A percentile compares a stretch with the other conserved stretches of the same genome.
phyloP scores from a whole-genome alignment of 805 yeast species.

The Sugiyamaella americana region DNA sequence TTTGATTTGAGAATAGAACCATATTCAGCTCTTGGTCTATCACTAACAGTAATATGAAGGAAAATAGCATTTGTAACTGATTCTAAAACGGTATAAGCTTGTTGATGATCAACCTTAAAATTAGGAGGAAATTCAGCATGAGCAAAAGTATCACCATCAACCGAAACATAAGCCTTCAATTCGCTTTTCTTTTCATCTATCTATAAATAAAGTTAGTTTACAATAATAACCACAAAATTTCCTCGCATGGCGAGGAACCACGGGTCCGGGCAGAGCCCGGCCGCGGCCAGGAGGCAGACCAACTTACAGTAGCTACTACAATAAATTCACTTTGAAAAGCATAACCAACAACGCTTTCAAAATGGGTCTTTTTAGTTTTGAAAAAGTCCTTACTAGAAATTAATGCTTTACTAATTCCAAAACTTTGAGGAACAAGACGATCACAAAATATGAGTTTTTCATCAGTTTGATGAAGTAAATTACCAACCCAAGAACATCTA shows the following conservation, averaged over 20 bases:
- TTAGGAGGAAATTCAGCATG: slow-evolving; percentile 72
- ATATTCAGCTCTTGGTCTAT: slow-evolving; percentile 46
- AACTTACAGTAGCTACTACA: slow-evolving; percentile 53
- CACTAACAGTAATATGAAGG: slow-evolving; percentile 71
- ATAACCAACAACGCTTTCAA: slow-evolving; percentile 62
- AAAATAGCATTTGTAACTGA: slow-evolving; percentile 67
- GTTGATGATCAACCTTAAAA: slow-evolving; percentile 52
- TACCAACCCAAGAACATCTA: slow-evolving; percentile 64
- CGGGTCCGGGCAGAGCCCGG: no score
- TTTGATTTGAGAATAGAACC: slow-evolving; percentile 85
- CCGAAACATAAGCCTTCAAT: slow-evolving; percentile 65
- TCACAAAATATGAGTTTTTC: slow-evolving; percentile 62
- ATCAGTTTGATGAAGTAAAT: slow-evolving; percentile 35
- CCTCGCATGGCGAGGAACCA: no score
- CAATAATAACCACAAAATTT: background rate
- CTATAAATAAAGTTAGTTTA: background rate
- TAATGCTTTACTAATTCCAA: slow-evolving; percentile 18
- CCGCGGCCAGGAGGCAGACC: no score
- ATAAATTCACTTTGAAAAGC: slow-evolving; percentile 66
- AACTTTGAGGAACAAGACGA: background rate
- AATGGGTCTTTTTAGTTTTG: slow-evolving; percentile 35
- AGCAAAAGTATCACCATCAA: slow-evolving; percentile 72
- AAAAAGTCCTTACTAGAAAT: slow-evolving; percentile 53
- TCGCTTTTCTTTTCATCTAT: slow-evolving; percentile 40
- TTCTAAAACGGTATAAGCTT: slow-evolving; percentile 75